phyloP scores from a whole-genome alignment of 1,284 basidiomycete genomes.

The Papiliotrema fonsecae region DNA sequence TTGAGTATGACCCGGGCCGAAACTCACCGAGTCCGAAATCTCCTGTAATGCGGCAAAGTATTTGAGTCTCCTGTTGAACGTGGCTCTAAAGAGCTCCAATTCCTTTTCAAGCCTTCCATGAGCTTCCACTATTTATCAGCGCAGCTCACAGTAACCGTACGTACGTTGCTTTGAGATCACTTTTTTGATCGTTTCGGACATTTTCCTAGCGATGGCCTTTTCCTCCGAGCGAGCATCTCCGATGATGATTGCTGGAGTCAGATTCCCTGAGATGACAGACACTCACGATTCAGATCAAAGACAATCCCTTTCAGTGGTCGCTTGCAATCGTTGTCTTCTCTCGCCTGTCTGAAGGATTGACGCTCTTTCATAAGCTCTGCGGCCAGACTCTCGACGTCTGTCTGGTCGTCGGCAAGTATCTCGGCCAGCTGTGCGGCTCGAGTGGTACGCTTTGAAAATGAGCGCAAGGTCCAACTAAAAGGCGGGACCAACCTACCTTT shows the following conservation, averaged over 20 bases:
- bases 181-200: no score
- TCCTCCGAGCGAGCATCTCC: constrained; percentile 21
- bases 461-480: neutral
- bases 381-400: constrained; percentile 27
- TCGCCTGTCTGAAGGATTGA: constrained; percentile 34
- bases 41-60: constrained; percentile 45
- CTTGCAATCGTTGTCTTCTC: constrained; percentile 28
- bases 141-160: no score
- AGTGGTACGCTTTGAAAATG: constrained; percentile 22
- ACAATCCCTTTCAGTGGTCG: constrained; percentile 38
- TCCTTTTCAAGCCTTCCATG: constrained; percentile 34
- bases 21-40: constrained; percentile 40
- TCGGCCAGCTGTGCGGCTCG: constrained; percentile 27
- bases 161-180: no score
- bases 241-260: constrained; percentile 10
- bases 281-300: constrained; percentile 36
- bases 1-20: neutral
- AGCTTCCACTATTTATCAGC: neutral
- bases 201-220: constrained; percentile 16
- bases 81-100: constrained; percentile 36
- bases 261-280: neutral
- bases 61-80: constrained; percentile 40
- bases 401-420: constrained; percentile 11
- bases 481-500: constrained; percentile 12
- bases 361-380: constrained; percentile 30